Percentiles rank a stretch among this genome's conserved stretches.
Conservation (phyloP, 2,329 filamentous ascomycete species). For the Diplodia mutila region DNA sequence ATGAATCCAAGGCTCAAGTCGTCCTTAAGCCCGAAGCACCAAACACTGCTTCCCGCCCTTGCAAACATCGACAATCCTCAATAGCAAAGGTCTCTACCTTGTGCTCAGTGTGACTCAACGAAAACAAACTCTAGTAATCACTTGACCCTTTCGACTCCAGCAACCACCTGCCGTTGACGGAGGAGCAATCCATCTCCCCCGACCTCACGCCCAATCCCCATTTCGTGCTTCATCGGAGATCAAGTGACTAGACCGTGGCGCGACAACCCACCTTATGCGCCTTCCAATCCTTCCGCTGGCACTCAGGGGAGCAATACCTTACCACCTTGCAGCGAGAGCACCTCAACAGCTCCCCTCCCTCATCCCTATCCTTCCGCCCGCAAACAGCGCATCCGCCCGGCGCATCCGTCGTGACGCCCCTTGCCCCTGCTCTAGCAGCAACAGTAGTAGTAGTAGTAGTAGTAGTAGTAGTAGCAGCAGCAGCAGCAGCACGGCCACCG, state of each 20-base stretch:
- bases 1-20: background rate
- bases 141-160: too few species aligned
- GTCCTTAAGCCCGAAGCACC: background rate
- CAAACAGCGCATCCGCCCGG: conserved; percentile 27
- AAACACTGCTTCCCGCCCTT: background rate
- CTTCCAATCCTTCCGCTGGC: conserved; percentile 61
- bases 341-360: conserved; percentile 44
- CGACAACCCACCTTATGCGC: conserved; percentile 46
- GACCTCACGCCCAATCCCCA: background rate
- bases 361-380: conserved; percentile 27
- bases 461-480: too few species aligned
- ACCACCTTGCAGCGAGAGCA: conserved; percentile 52
- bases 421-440: too few species aligned
- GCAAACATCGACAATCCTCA: background rate
- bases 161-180: too few species aligned
- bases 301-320: conserved; percentile 57
- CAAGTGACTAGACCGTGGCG: background rate
- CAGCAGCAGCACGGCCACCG: background rate
- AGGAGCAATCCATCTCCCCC: too few species aligned
- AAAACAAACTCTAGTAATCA: too few species aligned
- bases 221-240: too few species aligned
- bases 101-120: background rate
- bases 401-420: conserved; percentile 7
- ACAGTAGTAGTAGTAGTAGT: background rate
- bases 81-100: background rate